These are phyloP conservation scores for Delphinella strobiligena DNA, from an alignment of 2,329 filamentous ascomycete species.

Conservation along the genomic window DNA sequence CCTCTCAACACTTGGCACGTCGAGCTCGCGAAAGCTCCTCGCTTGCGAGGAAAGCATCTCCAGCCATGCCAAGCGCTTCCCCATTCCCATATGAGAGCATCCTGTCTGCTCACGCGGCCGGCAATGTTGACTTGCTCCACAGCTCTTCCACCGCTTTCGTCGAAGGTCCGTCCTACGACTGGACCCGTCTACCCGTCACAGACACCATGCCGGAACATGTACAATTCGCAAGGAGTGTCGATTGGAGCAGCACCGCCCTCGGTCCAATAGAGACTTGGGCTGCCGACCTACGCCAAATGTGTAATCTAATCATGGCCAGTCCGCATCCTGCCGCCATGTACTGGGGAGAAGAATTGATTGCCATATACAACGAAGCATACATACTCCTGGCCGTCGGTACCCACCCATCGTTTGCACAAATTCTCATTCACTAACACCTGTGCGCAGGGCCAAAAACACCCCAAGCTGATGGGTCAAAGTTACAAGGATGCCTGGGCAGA, in stretches of 20 bases:
- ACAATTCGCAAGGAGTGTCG: slow-evolving; percentile 55
- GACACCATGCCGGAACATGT: slow-evolving; percentile 58
- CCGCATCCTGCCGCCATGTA: slow-evolving; percentile 59
- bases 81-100: slow-evolving; percentile 27
- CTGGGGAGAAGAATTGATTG: slow-evolving; percentile 59
- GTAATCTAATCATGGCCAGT: slow-evolving; percentile 69
- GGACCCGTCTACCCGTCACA: slow-evolving; percentile 59
- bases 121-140: slow-evolving; percentile 19
- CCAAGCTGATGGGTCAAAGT: slow-evolving; percentile 58
- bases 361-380: slow-evolving; percentile 64
- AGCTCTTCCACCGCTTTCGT: slow-evolving; percentile 16
- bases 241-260: slow-evolving; percentile 62
- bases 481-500: slow-evolving; percentile 61
- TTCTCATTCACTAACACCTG: not conserved
- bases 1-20: not conserved
- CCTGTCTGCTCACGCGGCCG: slow-evolving; percentile 26
- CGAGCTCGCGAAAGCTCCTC: slow-evolving; percentile 1
- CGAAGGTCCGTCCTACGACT: slow-evolving; percentile 55
- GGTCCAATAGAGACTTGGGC: slow-evolving; percentile 67
- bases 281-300: slow-evolving; percentile 61
- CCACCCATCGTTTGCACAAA: too few relatives aligned
- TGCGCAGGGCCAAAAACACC: slow-evolving; percentile 53
- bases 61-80: not conserved
- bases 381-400: slow-evolving; percentile 47
- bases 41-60: slow-evolving; percentile 9